Evolutionary conservation across 176 grass and related monocot species (phyloP).

Genomic region (Juncus inflexus): DNA sequence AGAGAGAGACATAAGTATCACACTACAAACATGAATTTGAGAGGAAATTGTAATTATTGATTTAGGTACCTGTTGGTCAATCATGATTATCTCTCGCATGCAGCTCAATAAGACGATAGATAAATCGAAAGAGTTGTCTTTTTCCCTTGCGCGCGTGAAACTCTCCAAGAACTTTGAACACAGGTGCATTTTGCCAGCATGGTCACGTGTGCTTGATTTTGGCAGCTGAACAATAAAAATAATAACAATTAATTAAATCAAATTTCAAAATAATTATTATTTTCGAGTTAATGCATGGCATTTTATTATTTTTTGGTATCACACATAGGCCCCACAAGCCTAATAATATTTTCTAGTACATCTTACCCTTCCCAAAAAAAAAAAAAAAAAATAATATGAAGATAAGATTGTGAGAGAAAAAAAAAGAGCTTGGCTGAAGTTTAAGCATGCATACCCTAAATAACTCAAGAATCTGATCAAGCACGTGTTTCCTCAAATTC

Average conservation of each 20-base stretch:
- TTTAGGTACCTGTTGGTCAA: slow-evolving; percentile 60
- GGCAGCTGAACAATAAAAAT: too few relatives aligned
- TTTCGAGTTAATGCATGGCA: not conserved
- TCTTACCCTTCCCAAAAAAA: slow-evolving; percentile 8
- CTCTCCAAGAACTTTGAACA: slow-evolving; percentile 87
- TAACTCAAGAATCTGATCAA: slow-evolving; percentile 86
- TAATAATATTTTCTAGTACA: not conserved
- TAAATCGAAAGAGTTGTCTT: slow-evolving; percentile 58
- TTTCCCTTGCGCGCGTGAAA: slow-evolving; percentile 79
- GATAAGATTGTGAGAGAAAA: not conserved
- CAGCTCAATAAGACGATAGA: slow-evolving; percentile 78
- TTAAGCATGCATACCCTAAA: slow-evolving; percentile 53
- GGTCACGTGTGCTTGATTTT: slow-evolving; percentile 58
- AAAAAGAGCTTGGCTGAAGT: slow-evolving; percentile 29
- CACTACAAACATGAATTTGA: not conserved
- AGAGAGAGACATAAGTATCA: too few relatives aligned
- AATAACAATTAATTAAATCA: not conserved
- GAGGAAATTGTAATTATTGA: slow-evolving; percentile 7
- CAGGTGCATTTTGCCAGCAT: slow-evolving; percentile 76
- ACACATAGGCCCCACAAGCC: too few relatives aligned
- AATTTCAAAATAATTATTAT: slow-evolving; percentile 27
- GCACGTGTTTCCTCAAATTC: slow-evolving; percentile 56
- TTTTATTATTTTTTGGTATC: not conserved
- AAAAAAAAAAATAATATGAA: slow-evolving; percentile 22
- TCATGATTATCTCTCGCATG: slow-evolving; percentile 87